Evolutionary conservation across 192 early-diverging fungal genomes (phyloP).

Genomic region (Coemansia sp.): DNA sequence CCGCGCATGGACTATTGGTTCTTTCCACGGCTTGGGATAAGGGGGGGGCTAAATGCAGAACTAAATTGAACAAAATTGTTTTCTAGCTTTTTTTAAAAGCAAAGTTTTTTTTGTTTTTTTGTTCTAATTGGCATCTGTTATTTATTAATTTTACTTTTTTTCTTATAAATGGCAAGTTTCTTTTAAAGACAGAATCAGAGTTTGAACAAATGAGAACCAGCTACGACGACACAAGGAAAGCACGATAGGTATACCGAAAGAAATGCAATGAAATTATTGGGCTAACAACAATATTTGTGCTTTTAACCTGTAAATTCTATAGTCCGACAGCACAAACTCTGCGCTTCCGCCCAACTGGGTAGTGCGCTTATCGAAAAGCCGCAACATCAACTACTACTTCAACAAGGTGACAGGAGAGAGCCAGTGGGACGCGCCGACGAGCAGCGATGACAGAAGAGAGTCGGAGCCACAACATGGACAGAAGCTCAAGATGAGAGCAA

Average conservation of each 20-base stretch:
- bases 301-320: background rate
- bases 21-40: background rate
- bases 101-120: background rate
- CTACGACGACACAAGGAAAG: background rate
- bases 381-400: conserved; percentile 75
- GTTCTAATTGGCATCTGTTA: background rate
- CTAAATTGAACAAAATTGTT: background rate
- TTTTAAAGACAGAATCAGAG: background rate
- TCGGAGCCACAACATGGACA: background rate
- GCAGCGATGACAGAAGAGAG: background rate
- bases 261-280: too few relatives aligned
- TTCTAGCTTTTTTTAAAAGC: background rate
- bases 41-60: background rate
- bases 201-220: too few relatives aligned
- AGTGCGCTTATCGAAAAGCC: conserved; percentile 66
- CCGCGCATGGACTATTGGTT: background rate
- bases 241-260: too few relatives aligned
- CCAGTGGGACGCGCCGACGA: conserved; percentile 72
- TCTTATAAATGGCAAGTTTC: background rate
- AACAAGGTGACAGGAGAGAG: conserved; percentile 73
- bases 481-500: conserved; percentile 66
- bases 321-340: conserved; percentile 15
- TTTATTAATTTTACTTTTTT: background rate
- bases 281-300: too few relatives aligned
- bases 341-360: conserved; percentile 70